phyloP scores from a whole-genome alignment of 805 yeast genomes.

The Wickerhamiella parazyma region DNA sequence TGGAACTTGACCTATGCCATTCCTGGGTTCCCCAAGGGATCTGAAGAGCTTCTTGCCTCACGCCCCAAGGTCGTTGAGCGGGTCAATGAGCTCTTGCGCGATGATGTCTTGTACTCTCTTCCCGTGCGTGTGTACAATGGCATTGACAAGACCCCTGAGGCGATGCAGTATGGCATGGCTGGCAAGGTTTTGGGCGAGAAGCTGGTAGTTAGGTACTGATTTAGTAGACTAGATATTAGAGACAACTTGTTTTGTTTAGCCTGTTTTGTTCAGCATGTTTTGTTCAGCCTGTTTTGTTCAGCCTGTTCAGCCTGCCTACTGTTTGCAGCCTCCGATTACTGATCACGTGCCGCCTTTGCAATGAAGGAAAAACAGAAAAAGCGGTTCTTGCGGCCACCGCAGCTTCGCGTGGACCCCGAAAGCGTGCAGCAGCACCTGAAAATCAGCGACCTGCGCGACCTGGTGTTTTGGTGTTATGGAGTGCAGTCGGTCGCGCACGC shows the following conservation, averaged over 20 bases:
- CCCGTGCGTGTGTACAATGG: slow-evolving; percentile 16
- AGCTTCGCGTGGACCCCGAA: slow-evolving; percentile 4
- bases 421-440: slow-evolving; percentile 10
- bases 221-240: no score
- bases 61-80: slow-evolving; percentile 10
- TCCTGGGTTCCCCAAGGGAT: slow-evolving; percentile 9
- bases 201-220: slow-evolving; percentile 17
- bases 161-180: slow-evolving; percentile 11
- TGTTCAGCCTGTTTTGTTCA: no score
- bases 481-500: slow-evolving; percentile 26
- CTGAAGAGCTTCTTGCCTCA: not conserved
- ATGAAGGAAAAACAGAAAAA: not conserved
- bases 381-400: slow-evolving; percentile 1
- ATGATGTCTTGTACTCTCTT: slow-evolving; percentile 11
- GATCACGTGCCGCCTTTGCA: slow-evolving; percentile 5
- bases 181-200: slow-evolving; percentile 18
- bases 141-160: slow-evolving; percentile 18
- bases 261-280: no score
- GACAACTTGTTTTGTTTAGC: no score
- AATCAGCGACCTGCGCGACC: slow-evolving; percentile 32
- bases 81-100: slow-evolving; percentile 12
- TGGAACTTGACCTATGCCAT: slow-evolving; percentile 9
- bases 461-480: slow-evolving; percentile 32
- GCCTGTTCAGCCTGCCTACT: no score
- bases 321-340: not conserved